Conservation (phyloP, 148 eudicot species). For the Rhododendron williamsianum region DNA sequence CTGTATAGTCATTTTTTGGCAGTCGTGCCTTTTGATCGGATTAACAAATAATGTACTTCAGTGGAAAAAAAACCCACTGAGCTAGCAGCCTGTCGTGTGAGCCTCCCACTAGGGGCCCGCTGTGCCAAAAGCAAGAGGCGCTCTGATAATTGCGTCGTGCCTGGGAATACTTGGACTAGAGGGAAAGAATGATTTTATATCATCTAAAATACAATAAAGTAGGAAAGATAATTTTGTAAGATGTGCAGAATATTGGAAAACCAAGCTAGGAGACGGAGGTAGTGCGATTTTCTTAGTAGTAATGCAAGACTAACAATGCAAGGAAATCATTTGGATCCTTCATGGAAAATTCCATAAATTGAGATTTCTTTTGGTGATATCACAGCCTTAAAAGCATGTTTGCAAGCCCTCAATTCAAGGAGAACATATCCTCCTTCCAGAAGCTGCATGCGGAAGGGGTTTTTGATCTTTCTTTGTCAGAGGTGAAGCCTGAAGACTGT, state of each 20-base stretch:
- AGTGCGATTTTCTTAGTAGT: not conserved
- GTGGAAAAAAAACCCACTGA: not conserved
- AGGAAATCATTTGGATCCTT: conserved; percentile 1
- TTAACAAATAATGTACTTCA: not conserved
- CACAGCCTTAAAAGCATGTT: conserved; percentile 72
- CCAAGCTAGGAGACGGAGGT: not conserved
- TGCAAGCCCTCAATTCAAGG: conserved; percentile 55
- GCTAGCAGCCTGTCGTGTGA: not conserved
- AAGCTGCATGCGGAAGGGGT: conserved; percentile 76
- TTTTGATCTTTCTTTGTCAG: conserved; percentile 53
- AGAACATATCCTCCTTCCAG: conserved; percentile 66
- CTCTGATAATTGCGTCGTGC: not conserved
- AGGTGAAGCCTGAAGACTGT: conserved; percentile 49
- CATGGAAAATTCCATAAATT: not conserved
- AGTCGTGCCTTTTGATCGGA: not conserved
- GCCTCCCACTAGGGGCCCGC: not conserved
- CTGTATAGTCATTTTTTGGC: not conserved
- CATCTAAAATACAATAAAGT: not conserved
- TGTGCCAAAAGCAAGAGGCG: not conserved
- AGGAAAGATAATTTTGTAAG: not conserved
- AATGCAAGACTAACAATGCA: not conserved
- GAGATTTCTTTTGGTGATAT: not conserved
- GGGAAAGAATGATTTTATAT: not conserved
- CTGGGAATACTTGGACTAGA: not conserved
- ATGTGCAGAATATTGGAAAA: not conserved